Base-by-base conservation (phyloP, 352 stramenopile species). In the Globisporangium canariense region DNA sequence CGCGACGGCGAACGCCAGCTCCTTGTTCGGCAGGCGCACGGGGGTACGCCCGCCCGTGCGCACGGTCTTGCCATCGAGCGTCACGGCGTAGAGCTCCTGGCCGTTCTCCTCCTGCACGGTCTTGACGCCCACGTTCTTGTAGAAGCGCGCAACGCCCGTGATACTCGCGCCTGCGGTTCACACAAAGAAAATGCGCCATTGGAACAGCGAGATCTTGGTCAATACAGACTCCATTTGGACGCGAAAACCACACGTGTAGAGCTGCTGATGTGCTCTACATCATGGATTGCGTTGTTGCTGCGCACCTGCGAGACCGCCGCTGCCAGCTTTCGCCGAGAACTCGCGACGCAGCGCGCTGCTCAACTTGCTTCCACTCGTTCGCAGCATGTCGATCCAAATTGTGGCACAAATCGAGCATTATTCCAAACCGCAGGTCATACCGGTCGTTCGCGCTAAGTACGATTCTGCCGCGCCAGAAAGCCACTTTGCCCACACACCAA, bases 31-130 rank as follows among this genome's bases (percentile, higher is more conserved):
- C 43, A 96, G 64, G 22, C 59, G 66, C 61, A 96, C 62, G 3
- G 81, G 80, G 52, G 83, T 81, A 62, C 84, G 82, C 14, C 83
- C 40, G 2, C 58, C 82, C 34, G 87, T 95, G 68, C 91, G 91
- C 53, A 94, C 80, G 8, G 77, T 87, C 73, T 92, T 93, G 43
- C 85, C 87, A 52, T 95, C 87, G 55, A 95, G 71, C 58, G 80
- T 92, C 65, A 95, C 83, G 7, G 78, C 75, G 63, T 81, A 93
- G 16, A 73, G 66, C 57, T 77, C 66, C 47, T 58, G 14, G 6
- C 57, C 47, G 6, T 69, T 65, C 5, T 73, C 61, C 28, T 79
- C 66, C 34, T 25, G 11, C n/a, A 89, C 74, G n/a, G 81, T 69
- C 53, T 83, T 70, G 5, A 96, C 83, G 60, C 70, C 75, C 20